phyloP scores from a whole-genome alignment of 805 yeast species.

The Naumovozyma castellii region DNA sequence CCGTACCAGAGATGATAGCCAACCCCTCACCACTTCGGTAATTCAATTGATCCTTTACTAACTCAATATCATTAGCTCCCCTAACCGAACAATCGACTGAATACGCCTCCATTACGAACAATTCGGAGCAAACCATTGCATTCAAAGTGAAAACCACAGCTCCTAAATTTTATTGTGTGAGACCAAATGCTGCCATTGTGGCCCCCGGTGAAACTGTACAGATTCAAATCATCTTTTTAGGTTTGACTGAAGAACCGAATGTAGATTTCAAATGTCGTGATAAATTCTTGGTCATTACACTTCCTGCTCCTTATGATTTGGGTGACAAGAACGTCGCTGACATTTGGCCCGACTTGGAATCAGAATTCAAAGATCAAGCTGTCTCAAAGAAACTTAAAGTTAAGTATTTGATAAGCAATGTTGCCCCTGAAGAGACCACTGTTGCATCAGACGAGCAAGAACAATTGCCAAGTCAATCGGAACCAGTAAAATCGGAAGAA shows the following conservation, averaged over 20 bases:
- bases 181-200: conserved; percentile 84
- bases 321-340: conserved; percentile 54
- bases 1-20: no score
- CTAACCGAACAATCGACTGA: conserved; percentile 65
- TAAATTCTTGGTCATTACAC: conserved; percentile 81
- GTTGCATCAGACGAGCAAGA: conserved; percentile 1
- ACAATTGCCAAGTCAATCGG: no score
- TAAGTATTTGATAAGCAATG: conserved; percentile 32
- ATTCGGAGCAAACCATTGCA: conserved; percentile 54
- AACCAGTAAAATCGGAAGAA: conserved; percentile 1
- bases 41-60: no score
- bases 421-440: conserved; percentile 1
- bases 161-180: conserved; percentile 88
- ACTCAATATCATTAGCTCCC: conserved; percentile 63
- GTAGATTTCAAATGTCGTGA: conserved; percentile 75
- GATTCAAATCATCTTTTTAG: conserved; percentile 79
- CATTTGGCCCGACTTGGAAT: conserved; percentile 66
- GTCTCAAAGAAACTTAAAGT: conserved; percentile 62
- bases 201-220: conserved; percentile 64
- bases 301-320: conserved; percentile 58
- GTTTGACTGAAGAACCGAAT: conserved; percentile 65
- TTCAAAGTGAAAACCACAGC: conserved; percentile 98
- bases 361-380: conserved; percentile 44
- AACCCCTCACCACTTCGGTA: no score
- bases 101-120: conserved; percentile 42